phyloP scores from a whole-genome alignment of 345 rosid genomes.

The Eucalyptus sideroxylon region DNA sequence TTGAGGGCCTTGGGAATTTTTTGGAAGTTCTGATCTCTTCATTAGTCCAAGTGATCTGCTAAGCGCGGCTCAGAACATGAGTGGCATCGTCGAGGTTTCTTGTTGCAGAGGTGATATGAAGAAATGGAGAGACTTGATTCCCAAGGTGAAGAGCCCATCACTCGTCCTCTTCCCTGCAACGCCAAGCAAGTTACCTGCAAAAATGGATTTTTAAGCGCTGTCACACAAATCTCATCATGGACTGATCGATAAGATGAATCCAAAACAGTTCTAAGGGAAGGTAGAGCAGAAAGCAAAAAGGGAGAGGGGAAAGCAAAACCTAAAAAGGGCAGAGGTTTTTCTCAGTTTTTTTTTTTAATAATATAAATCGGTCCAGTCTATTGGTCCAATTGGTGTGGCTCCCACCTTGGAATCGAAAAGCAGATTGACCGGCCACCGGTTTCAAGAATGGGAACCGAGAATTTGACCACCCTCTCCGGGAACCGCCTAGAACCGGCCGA shows the following conservation, averaged over 20 bases:
- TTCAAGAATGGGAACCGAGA: too few species aligned
- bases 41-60: background rate
- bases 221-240: background rate
- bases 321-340: too few species aligned
- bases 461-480: too few species aligned
- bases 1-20: background rate
- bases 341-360: too few species aligned
- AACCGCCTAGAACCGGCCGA: too few species aligned
- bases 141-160: background rate
- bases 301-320: too few species aligned
- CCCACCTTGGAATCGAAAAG: too few species aligned
- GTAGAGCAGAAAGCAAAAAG: too few species aligned
- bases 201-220: background rate
- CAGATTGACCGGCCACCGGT: too few species aligned
- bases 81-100: background rate
- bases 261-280: background rate
- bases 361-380: too few species aligned
- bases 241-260: background rate
- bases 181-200: slow-evolving; percentile 1
- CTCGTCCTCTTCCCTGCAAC: background rate
- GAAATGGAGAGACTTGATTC: slow-evolving; percentile 7
- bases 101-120: background rate
- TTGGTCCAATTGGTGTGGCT: rapidly evolving
- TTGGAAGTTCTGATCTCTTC: background rate
- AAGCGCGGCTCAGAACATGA: slow-evolving; percentile 4